A percentile compares a stretch with the other conserved stretches of the same genome.
Conservation (phyloP, 2,329 filamentous ascomycete genomes). For the Aspergillus tubingensis region DNA sequence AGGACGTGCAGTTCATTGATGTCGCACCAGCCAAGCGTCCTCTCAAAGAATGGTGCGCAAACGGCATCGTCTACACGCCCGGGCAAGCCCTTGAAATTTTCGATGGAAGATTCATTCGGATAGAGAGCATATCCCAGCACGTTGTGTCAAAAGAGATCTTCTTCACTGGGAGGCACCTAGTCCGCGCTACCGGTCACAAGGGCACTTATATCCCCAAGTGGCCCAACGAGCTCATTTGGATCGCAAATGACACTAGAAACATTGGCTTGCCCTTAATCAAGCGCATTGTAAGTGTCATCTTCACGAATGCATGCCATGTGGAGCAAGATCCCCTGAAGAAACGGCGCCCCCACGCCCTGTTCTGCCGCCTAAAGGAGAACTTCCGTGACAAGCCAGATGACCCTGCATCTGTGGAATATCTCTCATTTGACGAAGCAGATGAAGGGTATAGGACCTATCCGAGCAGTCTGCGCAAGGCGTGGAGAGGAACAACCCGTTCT, state of each 20-base stretch:
- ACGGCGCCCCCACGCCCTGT: constrained; percentile 31
- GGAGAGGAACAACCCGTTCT: constrained; percentile 34
- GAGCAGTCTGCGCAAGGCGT: constrained; percentile 29
- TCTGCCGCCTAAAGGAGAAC: constrained; percentile 36
- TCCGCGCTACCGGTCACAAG: constrained; percentile 33
- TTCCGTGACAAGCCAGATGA: constrained; percentile 21
- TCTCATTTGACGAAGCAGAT: constrained; percentile 35
- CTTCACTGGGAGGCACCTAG: constrained; percentile 43
- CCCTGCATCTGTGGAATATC: constrained; percentile 30
- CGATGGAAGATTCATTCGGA: constrained; percentile 44
- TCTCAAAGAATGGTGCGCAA: constrained; percentile 20
- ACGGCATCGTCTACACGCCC: constrained; percentile 26
- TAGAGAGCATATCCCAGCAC: constrained; percentile 40
- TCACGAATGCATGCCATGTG: constrained; percentile 55
- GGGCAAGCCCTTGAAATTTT: constrained; percentile 41
- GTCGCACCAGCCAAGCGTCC: constrained; percentile 5
- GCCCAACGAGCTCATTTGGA: constrained; percentile 50
- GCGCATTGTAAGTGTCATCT: constrained; percentile 46
- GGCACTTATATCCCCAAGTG: constrained; percentile 37
- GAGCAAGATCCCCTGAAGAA: constrained; percentile 30
- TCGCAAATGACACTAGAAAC: constrained; percentile 47
- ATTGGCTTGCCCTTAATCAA: constrained; percentile 37
- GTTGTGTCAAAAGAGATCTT: constrained; percentile 21
- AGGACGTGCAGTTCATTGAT: background rate
- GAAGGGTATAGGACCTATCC: constrained; percentile 15